These are phyloP conservation scores for Ascochyta viciae-villosae DNA, from an alignment of 2,329 filamentous ascomycete genomes.

Conservation along the genomic window DNA sequence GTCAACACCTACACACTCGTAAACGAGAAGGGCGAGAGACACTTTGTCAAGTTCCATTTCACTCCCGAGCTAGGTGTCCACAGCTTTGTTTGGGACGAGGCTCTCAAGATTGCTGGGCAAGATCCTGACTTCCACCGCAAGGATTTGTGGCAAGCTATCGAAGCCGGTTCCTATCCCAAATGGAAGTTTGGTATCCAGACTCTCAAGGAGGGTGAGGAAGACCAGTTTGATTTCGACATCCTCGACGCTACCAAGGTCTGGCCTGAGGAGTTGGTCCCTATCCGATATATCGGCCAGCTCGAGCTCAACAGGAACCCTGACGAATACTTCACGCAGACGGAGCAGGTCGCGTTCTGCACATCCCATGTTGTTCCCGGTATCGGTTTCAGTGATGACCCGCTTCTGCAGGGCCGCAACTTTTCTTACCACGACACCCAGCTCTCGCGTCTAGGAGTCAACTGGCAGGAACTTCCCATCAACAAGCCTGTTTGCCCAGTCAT, in stretches of 20 bases:
- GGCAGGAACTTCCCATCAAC: constrained; percentile 80
- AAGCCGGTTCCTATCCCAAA: constrained; percentile 72
- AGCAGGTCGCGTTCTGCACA: constrained; percentile 85
- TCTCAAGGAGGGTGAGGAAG: constrained; percentile 72
- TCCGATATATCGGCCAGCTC: constrained; percentile 79
- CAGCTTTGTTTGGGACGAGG: constrained; percentile 81
- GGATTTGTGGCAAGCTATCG: constrained; percentile 77
- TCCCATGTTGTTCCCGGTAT: constrained; percentile 80
- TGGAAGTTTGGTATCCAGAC: constrained; percentile 87
- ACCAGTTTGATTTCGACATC: constrained; percentile 85
- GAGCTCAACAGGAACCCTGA: constrained; percentile 82
- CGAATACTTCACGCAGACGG: constrained; percentile 82
- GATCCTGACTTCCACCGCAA: constrained; percentile 85
- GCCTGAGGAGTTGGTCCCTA: constrained; percentile 78
- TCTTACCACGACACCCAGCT: constrained; percentile 73
- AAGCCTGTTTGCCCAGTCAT: constrained; percentile 76
- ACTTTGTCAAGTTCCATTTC: constrained; percentile 81
- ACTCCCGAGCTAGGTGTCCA: constrained; percentile 78
- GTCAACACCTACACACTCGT: constrained; percentile 78
- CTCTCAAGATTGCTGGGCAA: constrained; percentile 67
- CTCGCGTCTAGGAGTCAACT: constrained; percentile 74
- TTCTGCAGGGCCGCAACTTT: constrained; percentile 76
- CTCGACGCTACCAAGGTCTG: constrained; percentile 86
- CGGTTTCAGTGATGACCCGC: constrained; percentile 77
- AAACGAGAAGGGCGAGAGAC: constrained; percentile 71